A percentile compares a stretch with the other conserved stretches of the same genome.
These are phyloP conservation scores for Jaltomata sinuosa DNA, from an alignment of 257 asterid species.

Conservation along the genomic window DNA sequence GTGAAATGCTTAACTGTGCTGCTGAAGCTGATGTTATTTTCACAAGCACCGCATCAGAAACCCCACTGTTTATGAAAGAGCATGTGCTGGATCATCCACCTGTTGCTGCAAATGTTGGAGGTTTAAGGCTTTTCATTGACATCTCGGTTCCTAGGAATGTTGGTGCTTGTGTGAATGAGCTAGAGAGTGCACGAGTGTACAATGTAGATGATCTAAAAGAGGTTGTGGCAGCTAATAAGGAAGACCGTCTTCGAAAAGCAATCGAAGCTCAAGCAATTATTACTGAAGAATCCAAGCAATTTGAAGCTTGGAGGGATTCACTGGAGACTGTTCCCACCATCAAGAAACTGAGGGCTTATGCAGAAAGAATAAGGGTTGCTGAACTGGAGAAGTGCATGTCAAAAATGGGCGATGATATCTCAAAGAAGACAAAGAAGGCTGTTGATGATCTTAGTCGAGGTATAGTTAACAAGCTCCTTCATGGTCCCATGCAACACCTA, in stretches of 20 bases:
- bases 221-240: conserved; percentile 93
- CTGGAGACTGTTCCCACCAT: conserved; percentile 89
- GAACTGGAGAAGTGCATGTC: conserved; percentile 90
- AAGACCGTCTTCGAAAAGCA: conserved; percentile 78
- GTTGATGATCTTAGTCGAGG: conserved; percentile 90
- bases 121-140: conserved; percentile 63
- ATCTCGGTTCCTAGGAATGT: conserved; percentile 92
- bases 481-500: conserved; percentile 97
- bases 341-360: conserved; percentile 88
- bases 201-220: conserved; percentile 93
- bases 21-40: conserved; percentile 78
- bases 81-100: conserved; percentile 48
- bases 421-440: conserved; percentile 70
- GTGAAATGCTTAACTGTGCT: conserved; percentile 50
- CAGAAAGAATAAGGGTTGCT: conserved; percentile 71
- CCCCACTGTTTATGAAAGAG: conserved; percentile 58
- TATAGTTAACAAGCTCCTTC: conserved; percentile 83
- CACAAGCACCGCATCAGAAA: conserved; percentile 81
- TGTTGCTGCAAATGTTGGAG: conserved; percentile 36
- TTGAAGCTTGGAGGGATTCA: conserved; percentile 95
- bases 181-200: conserved; percentile 57
- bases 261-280: conserved; percentile 89
- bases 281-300: conserved; percentile 68
- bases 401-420: conserved; percentile 85
- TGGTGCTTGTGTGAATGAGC: conserved; percentile 69